Base-by-base conservation (phyloP, 148 eudicot species). In the Rhododendron molle region DNA sequence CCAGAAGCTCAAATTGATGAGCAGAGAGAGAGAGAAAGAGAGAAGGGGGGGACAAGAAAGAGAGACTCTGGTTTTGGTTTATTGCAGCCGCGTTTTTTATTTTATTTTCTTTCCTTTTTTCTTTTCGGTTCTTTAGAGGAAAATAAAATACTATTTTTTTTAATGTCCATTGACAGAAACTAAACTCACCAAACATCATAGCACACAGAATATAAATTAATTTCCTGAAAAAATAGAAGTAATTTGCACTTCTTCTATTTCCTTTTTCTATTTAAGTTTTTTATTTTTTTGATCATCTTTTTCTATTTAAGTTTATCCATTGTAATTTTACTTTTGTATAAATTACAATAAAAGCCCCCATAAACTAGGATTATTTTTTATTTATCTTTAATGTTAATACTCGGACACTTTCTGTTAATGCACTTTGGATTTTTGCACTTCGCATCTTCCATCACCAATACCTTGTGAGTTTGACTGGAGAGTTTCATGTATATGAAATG, bases 41-140 rank as follows among this genome's bases (percentile, higher is more conserved):
- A 43, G 71, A 43, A 81, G 67, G 28, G 72, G 30, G 32, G 28
- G 34, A 26, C 12, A 32, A 26, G 83, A 86, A 84, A 83, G 79
- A 79, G 90, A 76, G 90, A 89, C 86, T 74, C 92, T 90, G 91
- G 92, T 90, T 87, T 94, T 91, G 92, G 93, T 92, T 90, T 90
- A 85, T 85, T 88, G 92, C 98, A 88, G 94, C 95, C 93, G 95
- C 93, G 92, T 93, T 94, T 88, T 54, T 54, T 54, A 4, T 14
- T 54, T 54, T 54, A 85, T 30, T 81, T 52, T 54, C 30, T 58
- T 86, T 52, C 78, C 23, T 58, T 81, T 73, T 60, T 76, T 54
- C 80, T 69, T 84, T 67, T 81, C 4, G 2, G 15, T 32, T 78
- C 11, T 84, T 44, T 36, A 20, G 20, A n/a, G 69, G 50, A 46